These are phyloP conservation scores for Alternaria gaisen DNA, from an alignment of 2,329 filamentous ascomycete genomes.

Conservation along the genomic window DNA sequence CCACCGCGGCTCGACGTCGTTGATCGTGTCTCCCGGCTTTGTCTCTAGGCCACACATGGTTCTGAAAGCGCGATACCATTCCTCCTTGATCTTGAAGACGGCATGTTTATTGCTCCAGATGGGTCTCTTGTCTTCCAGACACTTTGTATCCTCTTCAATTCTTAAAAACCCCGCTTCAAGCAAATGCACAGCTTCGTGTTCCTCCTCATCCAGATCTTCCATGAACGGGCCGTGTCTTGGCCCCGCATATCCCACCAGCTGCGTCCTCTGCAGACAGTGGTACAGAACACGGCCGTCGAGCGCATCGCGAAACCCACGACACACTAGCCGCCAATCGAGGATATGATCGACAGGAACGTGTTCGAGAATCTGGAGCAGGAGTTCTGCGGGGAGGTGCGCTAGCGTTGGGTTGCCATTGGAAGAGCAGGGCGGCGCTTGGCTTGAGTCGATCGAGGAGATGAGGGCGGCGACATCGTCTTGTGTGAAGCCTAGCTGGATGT, in stretches of 20 bases:
- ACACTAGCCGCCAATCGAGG: constrained; percentile 42
- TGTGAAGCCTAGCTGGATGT: constrained; percentile 38
- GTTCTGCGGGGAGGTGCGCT: constrained; percentile 42
- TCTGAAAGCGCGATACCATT: constrained; percentile 25
- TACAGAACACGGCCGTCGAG: constrained; percentile 43
- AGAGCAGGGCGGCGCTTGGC: constrained; percentile 24
- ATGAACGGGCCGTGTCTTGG: constrained; percentile 3
- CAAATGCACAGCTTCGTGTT: constrained; percentile 29
- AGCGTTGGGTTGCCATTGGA: background rate
- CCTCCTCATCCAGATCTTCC: constrained; percentile 15
- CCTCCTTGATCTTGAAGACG: constrained; percentile 33
- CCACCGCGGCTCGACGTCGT: constrained; percentile 10
- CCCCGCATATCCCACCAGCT: constrained; percentile 37
- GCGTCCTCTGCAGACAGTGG: constrained; percentile 29
- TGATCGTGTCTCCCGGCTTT: background rate
- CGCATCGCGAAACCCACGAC: constrained; percentile 41
- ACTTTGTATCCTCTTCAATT: constrained; percentile 1
- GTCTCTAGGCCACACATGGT: background rate
- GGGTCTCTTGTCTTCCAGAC: background rate
- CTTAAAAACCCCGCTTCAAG: constrained; percentile 23
- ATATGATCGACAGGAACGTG: constrained; percentile 38
- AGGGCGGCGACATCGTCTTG: constrained; percentile 39
- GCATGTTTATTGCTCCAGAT: constrained; percentile 32
- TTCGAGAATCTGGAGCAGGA: constrained; percentile 40
- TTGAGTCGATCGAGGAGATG: constrained; percentile 40